Conservation (phyloP, 768 basidiomycete species). For the Cystofilobasidium macerans region DNA sequence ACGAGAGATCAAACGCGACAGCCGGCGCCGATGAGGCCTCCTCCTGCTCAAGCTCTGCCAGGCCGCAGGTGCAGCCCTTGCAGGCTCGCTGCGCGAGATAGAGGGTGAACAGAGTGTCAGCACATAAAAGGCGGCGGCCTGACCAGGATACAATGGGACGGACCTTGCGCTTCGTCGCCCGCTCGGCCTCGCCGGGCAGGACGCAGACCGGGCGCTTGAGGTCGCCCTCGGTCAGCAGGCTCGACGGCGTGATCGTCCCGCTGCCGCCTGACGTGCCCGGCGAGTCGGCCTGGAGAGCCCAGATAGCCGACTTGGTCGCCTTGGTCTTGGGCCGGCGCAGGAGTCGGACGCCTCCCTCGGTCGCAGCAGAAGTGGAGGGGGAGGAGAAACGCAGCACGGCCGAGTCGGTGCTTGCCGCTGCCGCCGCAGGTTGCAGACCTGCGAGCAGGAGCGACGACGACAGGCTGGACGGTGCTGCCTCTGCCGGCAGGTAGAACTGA, state of each 20-base stretch:
- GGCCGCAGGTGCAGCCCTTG: constrained; percentile 92
- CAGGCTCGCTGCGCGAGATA: constrained; percentile 49
- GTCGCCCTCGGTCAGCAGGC: constrained; percentile 42
- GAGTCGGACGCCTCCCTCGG: constrained; percentile 8
- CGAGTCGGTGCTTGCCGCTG: constrained; percentile 55
- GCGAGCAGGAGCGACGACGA: constrained; percentile 4
- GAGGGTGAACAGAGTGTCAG: neutral
- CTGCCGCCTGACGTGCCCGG: neutral
- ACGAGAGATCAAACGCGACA: constrained; percentile 56
- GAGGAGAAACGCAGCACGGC: constrained; percentile 71
- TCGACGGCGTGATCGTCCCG: constrained; percentile 10
- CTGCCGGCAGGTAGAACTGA: constrained; percentile 47
- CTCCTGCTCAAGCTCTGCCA: constrained; percentile 82
- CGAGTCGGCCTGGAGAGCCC: constrained; percentile 19
- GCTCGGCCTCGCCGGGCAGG: constrained; percentile 35
- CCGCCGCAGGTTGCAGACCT: constrained; percentile 1
- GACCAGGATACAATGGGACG: constrained; percentile 32
- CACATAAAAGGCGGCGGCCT: no score
- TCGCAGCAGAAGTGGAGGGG: constrained; percentile 30
- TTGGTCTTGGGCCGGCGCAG: constrained; percentile 13
- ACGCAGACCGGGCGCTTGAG: constrained; percentile 63
- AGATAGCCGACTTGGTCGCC: constrained; percentile 23
- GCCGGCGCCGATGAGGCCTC: constrained; percentile 41
- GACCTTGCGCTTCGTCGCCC: constrained; percentile 32
- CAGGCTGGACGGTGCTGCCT: constrained; percentile 33